Base-by-base conservation (phyloP, 306 rosid genomes). In the Vigna radiata region DNA sequence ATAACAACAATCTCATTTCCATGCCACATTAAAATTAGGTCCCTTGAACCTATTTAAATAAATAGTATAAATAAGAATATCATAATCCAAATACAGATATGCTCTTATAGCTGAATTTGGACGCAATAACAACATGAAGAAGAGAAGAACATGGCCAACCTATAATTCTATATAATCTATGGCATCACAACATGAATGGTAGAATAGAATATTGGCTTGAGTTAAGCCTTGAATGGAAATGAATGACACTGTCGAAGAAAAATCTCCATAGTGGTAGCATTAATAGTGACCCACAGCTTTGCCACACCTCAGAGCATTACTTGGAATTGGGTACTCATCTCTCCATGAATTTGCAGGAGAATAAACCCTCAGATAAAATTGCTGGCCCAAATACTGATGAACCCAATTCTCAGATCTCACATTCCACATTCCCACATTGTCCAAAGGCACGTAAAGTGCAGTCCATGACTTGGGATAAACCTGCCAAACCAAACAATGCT, bases 341-440 rank as follows among this genome's bases (percentile, higher is more conserved):
- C 96, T 85, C 92, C 88, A 85, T 50, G 98, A 93, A 85, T 88
- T 91, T 53, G 84, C 88, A 11, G 97, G 78, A 0, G 96, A 88
- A 81, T 91, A 88, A 7, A 91, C 96, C 2, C 97, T 87, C 12
- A 91, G 91, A 53, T 91, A 93, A 79, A 93, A 85, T 72, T 93
- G 98, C 77, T 91, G 98, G 4, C 97, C 98, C 62, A 93, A 71
- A 79, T 93, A 93, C 70, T 91, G 97, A 73, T 84, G 84, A 10
- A 61, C 89, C 97, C 98, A 89, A 71, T 88, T 87, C 84, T 91
- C 91, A 18, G 98, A 93, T 53, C 98, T 87, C 66, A 91, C 74
- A 62, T 93, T 93, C 97, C 97, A 93, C 96, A 93, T 89, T 31
- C 97, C 98, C 77, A 91, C 98, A 52, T 93, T 93, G 85, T 93